A percentile compares a stretch with the other conserved stretches of the same genome.
Evolutionary conservation across 2,329 filamentous ascomycete genomes (phyloP).

Genomic region (Aspergillus ochraceoroseus): DNA sequence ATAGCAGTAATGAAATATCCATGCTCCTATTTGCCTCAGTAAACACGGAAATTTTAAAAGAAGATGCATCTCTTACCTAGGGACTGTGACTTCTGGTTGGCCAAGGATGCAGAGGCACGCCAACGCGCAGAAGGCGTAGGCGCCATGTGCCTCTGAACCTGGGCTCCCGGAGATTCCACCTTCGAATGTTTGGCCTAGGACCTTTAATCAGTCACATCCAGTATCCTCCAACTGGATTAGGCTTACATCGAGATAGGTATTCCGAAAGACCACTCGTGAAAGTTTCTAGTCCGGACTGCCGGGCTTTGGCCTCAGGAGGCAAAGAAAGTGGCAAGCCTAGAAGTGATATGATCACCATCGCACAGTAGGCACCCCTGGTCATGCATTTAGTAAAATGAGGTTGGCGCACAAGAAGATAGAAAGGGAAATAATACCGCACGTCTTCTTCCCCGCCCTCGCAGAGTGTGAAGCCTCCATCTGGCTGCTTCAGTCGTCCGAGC

Average conservation of each 20-base stretch:
- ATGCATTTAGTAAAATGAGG: conserved; percentile 20
- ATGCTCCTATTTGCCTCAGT: conserved; percentile 56
- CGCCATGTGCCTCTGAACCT: conserved; percentile 87
- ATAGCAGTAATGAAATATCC: conserved; percentile 68
- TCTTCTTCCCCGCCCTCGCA: conserved; percentile 84
- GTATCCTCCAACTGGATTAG: conserved; percentile 5
- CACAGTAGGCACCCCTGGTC: conserved; percentile 80
- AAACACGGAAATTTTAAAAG: conserved; percentile 5
- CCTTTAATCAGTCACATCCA: conserved; percentile 17
- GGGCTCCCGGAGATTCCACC: conserved; percentile 85
- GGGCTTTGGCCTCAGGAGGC: conserved; percentile 64
- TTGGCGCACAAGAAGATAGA: conserved; percentile 11
- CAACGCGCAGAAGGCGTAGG: conserved; percentile 91
- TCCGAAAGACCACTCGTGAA: conserved; percentile 70
- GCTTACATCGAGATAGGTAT: conserved; percentile 75
- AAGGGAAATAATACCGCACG: conserved; percentile 58
- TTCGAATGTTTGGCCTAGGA: conserved; percentile 80
- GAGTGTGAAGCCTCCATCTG: conserved; percentile 85
- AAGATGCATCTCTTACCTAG: conserved; percentile 52
- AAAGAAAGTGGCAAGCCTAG: conserved; percentile 78
- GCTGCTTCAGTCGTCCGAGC: conserved; percentile 79
- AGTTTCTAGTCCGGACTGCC: conserved; percentile 56
- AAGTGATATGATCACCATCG: conserved; percentile 75
- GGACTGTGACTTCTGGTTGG: conserved; percentile 67
- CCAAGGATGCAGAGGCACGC: conserved; percentile 84